Percentiles rank a stretch among this genome's conserved stretches.
Evolutionary conservation across 495 filamentous ascomycete genomes (phyloP).

Genomic region (Lasiosphaeriaceae sp.): DNA sequence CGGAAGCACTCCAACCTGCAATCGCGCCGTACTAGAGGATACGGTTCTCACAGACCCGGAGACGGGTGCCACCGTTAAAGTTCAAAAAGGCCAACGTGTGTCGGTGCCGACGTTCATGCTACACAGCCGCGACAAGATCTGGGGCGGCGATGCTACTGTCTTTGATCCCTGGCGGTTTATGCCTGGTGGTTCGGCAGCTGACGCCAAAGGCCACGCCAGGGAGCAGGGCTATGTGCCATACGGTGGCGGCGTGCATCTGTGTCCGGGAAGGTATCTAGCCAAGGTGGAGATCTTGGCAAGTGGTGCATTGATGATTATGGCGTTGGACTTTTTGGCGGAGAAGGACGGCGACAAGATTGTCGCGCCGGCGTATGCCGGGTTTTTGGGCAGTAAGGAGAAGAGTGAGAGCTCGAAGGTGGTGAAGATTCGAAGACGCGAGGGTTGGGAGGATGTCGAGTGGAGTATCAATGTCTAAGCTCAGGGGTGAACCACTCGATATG

Average conservation of each 20-base stretch:
- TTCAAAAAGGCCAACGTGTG: neutral
- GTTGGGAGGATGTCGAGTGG: constrained; percentile 4
- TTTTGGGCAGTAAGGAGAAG: neutral
- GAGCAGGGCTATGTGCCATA: constrained; percentile 1
- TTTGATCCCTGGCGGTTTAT: constrained; percentile 1
- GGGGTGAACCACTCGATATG: too few relatives aligned
- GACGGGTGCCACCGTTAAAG: neutral
- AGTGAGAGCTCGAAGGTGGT: neutral
- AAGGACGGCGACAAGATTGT: neutral
- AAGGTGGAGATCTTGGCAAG: neutral
- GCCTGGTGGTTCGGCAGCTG: neutral
- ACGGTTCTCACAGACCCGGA: neutral
- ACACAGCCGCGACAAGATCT: constrained; percentile 4
- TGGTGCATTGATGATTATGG: neutral
- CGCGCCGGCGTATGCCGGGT: neutral
- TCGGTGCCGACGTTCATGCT: constrained; percentile 3
- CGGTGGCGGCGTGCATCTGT: constrained; percentile 1
- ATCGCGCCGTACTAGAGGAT: neutral
- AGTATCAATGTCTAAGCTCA: neutral
- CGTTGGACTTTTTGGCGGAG: neutral
- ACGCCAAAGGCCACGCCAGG: neutral
- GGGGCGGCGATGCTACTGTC: neutral
- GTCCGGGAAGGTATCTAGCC: neutral
- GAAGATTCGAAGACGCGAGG: neutral
- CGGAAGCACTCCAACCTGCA: neutral